Percentiles rank a stretch among this genome's conserved stretches.
Conservation (phyloP, 2,329 filamentous ascomycete species). For the Penicillium glabrum region DNA sequence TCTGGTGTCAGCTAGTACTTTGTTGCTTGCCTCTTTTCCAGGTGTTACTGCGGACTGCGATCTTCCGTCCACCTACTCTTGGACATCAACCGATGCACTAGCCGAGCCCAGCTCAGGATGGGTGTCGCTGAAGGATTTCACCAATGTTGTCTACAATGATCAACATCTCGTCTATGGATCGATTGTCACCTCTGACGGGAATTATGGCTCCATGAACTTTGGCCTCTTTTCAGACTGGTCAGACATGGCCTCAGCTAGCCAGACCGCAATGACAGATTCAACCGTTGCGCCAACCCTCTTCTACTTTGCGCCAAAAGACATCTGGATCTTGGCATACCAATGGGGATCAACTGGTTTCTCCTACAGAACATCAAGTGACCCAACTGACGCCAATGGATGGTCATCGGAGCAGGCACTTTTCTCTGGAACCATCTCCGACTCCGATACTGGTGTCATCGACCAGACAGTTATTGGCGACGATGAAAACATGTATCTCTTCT, state of each 20-base stretch:
- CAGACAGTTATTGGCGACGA: slow-evolving; percentile 64
- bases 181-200: slow-evolving; percentile 43
- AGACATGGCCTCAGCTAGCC: slow-evolving; percentile 51
- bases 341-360: slow-evolving; percentile 62
- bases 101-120: slow-evolving; percentile 57
- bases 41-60: background rate
- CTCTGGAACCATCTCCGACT: slow-evolving; percentile 53
- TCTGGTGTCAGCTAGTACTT: background rate
- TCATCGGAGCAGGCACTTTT: slow-evolving; percentile 56
- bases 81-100: slow-evolving; percentile 55
- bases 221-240: slow-evolving; percentile 55
- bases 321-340: background rate
- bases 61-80: slow-evolving; percentile 58
- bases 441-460: slow-evolving; percentile 59
- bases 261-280: slow-evolving; percentile 51
- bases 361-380: slow-evolving; percentile 61
- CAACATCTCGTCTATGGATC: slow-evolving; percentile 63
- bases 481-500: slow-evolving; percentile 66
- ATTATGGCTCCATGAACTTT: slow-evolving; percentile 62
- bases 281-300: slow-evolving; percentile 64
- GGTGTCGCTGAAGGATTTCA: slow-evolving; percentile 65
- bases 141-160: slow-evolving; percentile 55
- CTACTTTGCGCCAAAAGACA: slow-evolving; percentile 48
- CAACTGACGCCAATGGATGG: slow-evolving; percentile 60
- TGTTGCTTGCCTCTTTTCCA: background rate